Base-by-base conservation (phyloP, 2,329 filamentous ascomycete species). In the Colletotrichum musae region DNA sequence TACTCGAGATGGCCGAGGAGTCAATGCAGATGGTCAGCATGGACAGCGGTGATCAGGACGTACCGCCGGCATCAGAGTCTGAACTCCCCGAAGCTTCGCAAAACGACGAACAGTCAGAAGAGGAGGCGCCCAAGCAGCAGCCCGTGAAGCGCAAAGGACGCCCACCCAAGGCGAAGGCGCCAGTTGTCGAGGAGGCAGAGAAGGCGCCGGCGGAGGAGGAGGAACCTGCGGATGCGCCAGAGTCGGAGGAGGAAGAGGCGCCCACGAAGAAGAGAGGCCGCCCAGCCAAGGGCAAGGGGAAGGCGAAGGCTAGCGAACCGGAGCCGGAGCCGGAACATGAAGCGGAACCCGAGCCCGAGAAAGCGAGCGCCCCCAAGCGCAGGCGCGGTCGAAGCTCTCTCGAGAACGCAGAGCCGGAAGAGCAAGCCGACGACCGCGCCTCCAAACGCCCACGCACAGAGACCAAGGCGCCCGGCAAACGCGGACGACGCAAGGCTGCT, bases 21-120 rank as follows among this genome's bases (percentile, higher is more conserved):
- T 85, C 84, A 3, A 77, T 85, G 73, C 76, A 79, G 50, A 81
- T 86, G 78, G 75, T 85, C 10, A 75, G 53, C 16, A 65, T 65
- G 61, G 48, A 68, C 18, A 79, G 58, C 13, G 74, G 76, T 41
- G 73, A 77, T 13, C 73, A 75, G 13, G 66, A 71, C 18, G 73
- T 74, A 45, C 52, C 64, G 6, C 80, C 32, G 32, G 32, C 81
- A 18, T 76, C 78, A 21, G 78, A 79, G 10, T 75, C 72, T 58
- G 58, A 74, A 71, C 13, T 63, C 78, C 45, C 64, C 59, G 80
- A 79, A 12, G 26, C n/a, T 26, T 68, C 75, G 28, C 66, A 75
- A 51, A 72, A 74, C 18, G 71, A 70, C 18, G 71, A 69, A 16
- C 59, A 59, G 43, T 48, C 58, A 41, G 63, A 58, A 60, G 67